Conservation (phyloP, 2,329 filamentous ascomycete genomes). For the Pseudocercospora crystallina region DNA sequence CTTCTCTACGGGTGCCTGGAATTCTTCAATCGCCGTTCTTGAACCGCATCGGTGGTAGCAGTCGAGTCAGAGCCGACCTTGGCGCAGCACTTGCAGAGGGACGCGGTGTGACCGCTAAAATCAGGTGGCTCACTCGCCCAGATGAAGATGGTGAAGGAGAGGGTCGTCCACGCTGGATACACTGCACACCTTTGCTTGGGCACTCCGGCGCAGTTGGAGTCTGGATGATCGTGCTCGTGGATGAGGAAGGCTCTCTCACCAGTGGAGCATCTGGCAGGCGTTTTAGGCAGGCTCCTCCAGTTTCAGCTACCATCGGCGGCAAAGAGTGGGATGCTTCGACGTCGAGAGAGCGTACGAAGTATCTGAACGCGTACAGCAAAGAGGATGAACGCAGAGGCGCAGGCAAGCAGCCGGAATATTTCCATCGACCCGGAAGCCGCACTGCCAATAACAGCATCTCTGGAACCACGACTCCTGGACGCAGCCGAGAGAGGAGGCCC, state of each 20-base stretch:
- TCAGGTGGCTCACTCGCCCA: conserved; percentile 63
- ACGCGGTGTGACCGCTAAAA: conserved; percentile 70
- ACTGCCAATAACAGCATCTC: conserved; percentile 6
- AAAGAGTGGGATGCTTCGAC: conserved; percentile 33
- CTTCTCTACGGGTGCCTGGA: conserved; percentile 50
- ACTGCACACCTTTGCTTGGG: conserved; percentile 71
- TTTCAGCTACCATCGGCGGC: conserved; percentile 34
- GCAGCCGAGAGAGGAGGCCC: conserved; percentile 14
- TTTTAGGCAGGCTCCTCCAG: conserved; percentile 38
- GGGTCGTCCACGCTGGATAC: conserved; percentile 70
- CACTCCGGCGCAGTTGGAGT: conserved; percentile 68
- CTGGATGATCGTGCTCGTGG: conserved; percentile 75
- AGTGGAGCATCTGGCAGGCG: conserved; percentile 26
- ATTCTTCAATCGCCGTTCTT: conserved; percentile 52
- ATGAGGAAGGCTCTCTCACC: conserved; percentile 48
- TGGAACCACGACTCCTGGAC: conserved; percentile 8
- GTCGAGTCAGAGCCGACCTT: conserved; percentile 55
- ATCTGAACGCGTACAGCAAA: conserved; percentile 24
- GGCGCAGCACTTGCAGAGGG: conserved; percentile 64
- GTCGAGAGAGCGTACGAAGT: conserved; percentile 16
- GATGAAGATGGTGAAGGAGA: conserved; percentile 45
- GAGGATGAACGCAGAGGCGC: conserved; percentile 22
- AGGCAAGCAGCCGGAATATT: conserved; percentile 10
- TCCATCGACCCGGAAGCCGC: conserved; percentile 15
- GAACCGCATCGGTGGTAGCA: conserved; percentile 50